Evolutionary conservation across 257 asterid species (phyloP), one percentile per base, ranked within the genome.

Genomic region (Nicotiana otophora): DNA sequence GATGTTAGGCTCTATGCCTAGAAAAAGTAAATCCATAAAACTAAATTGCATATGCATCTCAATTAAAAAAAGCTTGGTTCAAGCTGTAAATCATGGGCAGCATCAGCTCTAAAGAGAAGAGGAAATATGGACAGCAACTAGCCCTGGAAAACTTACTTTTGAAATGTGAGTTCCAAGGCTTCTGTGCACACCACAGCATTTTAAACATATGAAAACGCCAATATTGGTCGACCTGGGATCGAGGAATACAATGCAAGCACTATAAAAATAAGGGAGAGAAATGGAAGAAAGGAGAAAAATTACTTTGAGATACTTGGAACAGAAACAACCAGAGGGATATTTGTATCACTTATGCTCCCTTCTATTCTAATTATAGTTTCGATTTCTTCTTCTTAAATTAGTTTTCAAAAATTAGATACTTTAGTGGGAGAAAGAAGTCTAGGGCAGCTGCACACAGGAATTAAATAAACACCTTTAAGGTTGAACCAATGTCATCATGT

Each of bases 161-260:
- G 99, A 96, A 68, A 96, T 87, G 84, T 94, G 98, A 48, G 98
- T 88, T 17, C 98, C 98, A 46, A 96, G 98, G 93, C 98, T 92
- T 90, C 98, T 89, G 91, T 96, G 99, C 66, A 92, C 95, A 57
- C 99, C 97, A 72, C 97, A 96, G 88, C 99, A 96, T 87, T 96
- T 96, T 87, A 96, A 90, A 91, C 99, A 96, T 86, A 96, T 90
- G 85, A 96, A 96, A 20, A 96, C 99, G 74, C 99, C 99, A 63
- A 96, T 96, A 87, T 91, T 96, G 69, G 98, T 95, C 0, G 99
- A 96, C 87, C 99, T 96, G 91, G 64, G 78, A 65, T 81, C 30
- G 42, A 36, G 69, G 48, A 80, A 64, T 53, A 66, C 65, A 81
- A 31, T 64, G 67, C 51, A 30, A 77, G 70, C 61, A 84, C 61